Percentiles rank a stretch among this genome's conserved stretches.
Conservation (phyloP, 2,329 filamentous ascomycete species). For the Scedosporium boydii region DNA sequence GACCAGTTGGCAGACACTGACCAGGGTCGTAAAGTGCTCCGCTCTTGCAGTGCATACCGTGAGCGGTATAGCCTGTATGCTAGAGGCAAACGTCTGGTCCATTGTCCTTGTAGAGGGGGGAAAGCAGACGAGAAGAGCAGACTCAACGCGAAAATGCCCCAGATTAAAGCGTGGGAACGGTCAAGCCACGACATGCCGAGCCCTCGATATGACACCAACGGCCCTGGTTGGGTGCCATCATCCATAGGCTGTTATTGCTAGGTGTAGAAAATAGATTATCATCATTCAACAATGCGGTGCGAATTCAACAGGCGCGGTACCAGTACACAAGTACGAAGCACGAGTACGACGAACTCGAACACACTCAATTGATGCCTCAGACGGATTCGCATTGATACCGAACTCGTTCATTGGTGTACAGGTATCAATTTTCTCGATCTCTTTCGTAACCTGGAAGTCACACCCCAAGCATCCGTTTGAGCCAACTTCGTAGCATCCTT, state of each 20-base stretch:
- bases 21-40: constrained; percentile 2
- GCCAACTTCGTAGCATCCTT: too few species aligned
- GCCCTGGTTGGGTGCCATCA: constrained; percentile 1
- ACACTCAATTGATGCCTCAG: too few species aligned
- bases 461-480: too few species aligned
- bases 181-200: constrained; percentile 5
- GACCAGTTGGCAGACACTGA: constrained; percentile 4
- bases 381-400: too few species aligned
- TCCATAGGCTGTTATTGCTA: not conserved
- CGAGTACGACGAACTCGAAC: too few species aligned
- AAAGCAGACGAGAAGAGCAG: not conserved
- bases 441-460: too few species aligned
- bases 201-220: not conserved
- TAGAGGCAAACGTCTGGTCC: not conserved
- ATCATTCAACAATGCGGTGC: not conserved
- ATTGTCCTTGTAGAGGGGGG: not conserved
- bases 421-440: too few species aligned
- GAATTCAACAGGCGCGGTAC: not conserved
- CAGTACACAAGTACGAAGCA: not conserved
- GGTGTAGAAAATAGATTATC: constrained; percentile 1
- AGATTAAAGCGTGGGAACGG: not conserved
- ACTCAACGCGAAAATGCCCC: not conserved
- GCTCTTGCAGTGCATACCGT: constrained; percentile 3
- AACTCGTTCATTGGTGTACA: too few species aligned
- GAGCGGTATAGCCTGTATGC: constrained; percentile 3